A percentile compares a stretch with the other conserved stretches of the same genome.
phyloP scores from a whole-genome alignment of 257 asterid genomes.

The Agastache rugosa region DNA sequence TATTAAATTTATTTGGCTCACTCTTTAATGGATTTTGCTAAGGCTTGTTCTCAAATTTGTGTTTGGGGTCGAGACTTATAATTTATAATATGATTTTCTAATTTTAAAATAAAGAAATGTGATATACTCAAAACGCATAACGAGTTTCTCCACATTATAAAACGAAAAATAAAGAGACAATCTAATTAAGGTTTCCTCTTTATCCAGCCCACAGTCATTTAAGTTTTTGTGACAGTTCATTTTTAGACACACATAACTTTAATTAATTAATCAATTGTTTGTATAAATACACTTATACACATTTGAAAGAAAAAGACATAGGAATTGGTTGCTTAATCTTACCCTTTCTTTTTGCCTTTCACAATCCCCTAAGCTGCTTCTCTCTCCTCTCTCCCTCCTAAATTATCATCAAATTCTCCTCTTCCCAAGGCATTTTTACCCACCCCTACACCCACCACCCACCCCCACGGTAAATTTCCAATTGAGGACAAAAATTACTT shows the following conservation, averaged over 20 bases:
- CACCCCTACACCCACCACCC: slow-evolving; percentile 16
- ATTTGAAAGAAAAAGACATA: slow-evolving; percentile 40
- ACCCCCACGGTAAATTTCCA: slow-evolving; percentile 23
- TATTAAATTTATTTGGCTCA: too few relatives aligned
- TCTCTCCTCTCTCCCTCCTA: slow-evolving; percentile 28
- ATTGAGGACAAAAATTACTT: slow-evolving; percentile 21
- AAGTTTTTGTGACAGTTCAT: slow-evolving; percentile 26
- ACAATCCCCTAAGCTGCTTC: slow-evolving; percentile 68
- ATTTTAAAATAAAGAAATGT: too few relatives aligned
- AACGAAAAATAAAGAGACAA: slow-evolving; percentile 27
- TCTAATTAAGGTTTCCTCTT: slow-evolving; percentile 54
- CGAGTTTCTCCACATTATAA: too few relatives aligned
- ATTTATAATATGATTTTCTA: too few relatives aligned
- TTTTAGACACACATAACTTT: neutral
- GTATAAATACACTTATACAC: neutral
- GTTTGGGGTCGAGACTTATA: too few relatives aligned
- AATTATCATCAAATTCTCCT: slow-evolving; percentile 48
- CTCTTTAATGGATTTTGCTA: too few relatives aligned
- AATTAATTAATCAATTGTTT: neutral
- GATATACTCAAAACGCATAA: too few relatives aligned
- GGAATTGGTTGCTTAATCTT: slow-evolving; percentile 53
- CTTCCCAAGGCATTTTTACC: slow-evolving; percentile 55
- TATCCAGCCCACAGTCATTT: slow-evolving; percentile 41
- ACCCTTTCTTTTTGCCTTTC: slow-evolving; percentile 56
- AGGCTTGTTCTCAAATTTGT: too few relatives aligned